Percentiles rank a stretch among this genome's conserved stretches.
phyloP scores from a whole-genome alignment of 2,329 filamentous ascomycete species.

The Pseudofabraea citricarpa region DNA sequence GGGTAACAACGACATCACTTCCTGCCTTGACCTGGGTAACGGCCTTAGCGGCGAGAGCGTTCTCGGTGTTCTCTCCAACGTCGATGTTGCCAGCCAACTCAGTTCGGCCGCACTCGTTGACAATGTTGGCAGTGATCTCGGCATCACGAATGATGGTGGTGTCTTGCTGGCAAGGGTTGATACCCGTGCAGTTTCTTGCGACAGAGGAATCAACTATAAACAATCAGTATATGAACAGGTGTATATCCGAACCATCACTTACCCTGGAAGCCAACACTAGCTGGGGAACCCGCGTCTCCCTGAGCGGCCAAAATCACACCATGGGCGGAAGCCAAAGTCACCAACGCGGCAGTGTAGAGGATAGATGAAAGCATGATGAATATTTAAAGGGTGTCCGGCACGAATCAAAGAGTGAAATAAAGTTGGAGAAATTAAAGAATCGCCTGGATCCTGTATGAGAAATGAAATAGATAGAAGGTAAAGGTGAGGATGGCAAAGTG shows the following conservation, averaged over 20 bases:
- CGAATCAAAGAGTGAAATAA: conserved; percentile 23
- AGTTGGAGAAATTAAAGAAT: conserved; percentile 20
- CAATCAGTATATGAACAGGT: neutral
- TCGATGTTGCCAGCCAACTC: conserved; percentile 58
- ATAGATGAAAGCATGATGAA: conserved; percentile 33
- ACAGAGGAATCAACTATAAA: conserved; percentile 43
- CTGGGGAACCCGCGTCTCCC: conserved; percentile 39
- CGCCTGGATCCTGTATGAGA: conserved; percentile 20
- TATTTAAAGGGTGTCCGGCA: conserved; percentile 24
- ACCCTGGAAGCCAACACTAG: conserved; percentile 40
- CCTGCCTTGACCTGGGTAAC: conserved; percentile 47
- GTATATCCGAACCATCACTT: conserved; percentile 3
- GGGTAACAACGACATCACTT: conserved; percentile 39
- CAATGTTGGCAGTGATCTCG: conserved; percentile 45
- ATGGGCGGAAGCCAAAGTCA: conserved; percentile 35
- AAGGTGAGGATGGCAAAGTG: conserved; percentile 13
- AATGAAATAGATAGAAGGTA: conserved; percentile 13
- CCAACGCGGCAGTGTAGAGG: conserved; percentile 26
- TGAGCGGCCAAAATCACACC: conserved; percentile 43
- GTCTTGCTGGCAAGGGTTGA: conserved; percentile 63
- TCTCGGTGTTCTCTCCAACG: conserved; percentile 50
- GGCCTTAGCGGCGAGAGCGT: conserved; percentile 37
- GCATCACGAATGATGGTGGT: conserved; percentile 58
- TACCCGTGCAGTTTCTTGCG: conserved; percentile 57
- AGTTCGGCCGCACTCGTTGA: conserved; percentile 59